A percentile compares a stretch with the other conserved stretches of the same genome.
Conservation (phyloP, 106 monocot species). For the Agapanthus africanus region DNA sequence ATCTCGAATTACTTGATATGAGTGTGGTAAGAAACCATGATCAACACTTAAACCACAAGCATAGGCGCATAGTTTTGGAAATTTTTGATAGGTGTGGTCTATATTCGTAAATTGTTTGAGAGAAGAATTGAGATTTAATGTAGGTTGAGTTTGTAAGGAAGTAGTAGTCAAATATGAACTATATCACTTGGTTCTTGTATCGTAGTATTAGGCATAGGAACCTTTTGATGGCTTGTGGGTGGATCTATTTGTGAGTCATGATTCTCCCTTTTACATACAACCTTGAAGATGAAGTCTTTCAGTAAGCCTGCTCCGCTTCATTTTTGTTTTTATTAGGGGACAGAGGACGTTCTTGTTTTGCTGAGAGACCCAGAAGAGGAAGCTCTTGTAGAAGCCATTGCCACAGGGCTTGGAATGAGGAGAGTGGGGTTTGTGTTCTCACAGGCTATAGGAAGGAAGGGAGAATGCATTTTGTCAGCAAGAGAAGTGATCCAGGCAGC, state of each 20-base stretch:
- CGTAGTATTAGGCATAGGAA: too few relatives aligned
- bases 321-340: too few relatives aligned
- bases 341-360: conserved; percentile 52
- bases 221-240: not conserved
- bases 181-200: not conserved
- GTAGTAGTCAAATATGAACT: too few relatives aligned
- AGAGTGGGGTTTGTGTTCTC: conserved; percentile 86
- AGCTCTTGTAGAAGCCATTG: conserved; percentile 75
- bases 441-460: conserved; percentile 64
- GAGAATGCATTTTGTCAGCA: conserved; percentile 70
- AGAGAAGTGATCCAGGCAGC: conserved; percentile 80
- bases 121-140: not conserved
- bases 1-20: not conserved
- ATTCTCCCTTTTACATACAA: not conserved
- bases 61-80: not conserved
- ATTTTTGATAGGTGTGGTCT: not conserved
- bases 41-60: not conserved
- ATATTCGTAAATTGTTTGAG: not conserved
- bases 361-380: conserved; percentile 70
- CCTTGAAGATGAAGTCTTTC: not conserved
- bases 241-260: not conserved
- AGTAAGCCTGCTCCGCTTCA: not conserved
- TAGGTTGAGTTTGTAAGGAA: not conserved
- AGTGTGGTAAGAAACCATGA: not conserved
- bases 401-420: conserved; percentile 70